Evolutionary conservation across 176 grass and related monocot genomes (phyloP).

Genomic region (Metroxylon sagu): DNA sequence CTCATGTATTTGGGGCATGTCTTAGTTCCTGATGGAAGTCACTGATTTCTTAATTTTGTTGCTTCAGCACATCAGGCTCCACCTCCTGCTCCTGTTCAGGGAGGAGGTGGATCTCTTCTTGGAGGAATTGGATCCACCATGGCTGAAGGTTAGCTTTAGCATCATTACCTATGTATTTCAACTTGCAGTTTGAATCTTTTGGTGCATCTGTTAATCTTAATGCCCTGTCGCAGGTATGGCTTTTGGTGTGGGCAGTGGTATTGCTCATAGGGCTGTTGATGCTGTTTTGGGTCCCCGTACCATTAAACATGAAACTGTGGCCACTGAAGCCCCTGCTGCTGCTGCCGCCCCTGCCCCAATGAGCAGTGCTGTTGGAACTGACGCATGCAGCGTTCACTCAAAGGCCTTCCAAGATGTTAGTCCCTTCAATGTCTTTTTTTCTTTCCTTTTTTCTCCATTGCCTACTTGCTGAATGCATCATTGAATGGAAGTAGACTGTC

Average conservation of each 20-base stretch:
- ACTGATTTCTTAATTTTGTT: not conserved
- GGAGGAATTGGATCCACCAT: constrained; percentile 79
- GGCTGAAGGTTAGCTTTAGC: constrained; percentile 49
- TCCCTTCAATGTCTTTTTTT: too few relatives aligned
- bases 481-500: too few relatives aligned
- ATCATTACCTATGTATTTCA: not conserved
- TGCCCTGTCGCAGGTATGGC: constrained; percentile 44
- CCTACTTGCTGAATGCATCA: too few relatives aligned
- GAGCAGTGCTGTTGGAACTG: constrained; percentile 24
- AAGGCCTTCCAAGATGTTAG: constrained; percentile 88
- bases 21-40: not conserved
- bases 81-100: constrained; percentile 47
- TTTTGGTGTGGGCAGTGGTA: constrained; percentile 71
- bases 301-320: constrained; percentile 65
- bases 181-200: not conserved
- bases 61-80: constrained; percentile 47
- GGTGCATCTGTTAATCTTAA: too few relatives aligned
- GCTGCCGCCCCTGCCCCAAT: constrained; percentile 15
- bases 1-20: too few relatives aligned
- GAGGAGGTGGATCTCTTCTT: constrained; percentile 51
- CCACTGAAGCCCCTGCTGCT: constrained; percentile 36
- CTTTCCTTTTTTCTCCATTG: too few relatives aligned
- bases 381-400: constrained; percentile 45
- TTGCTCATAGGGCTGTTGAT: constrained; percentile 84
- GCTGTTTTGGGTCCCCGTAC: constrained; percentile 63